These are phyloP conservation scores for Hymenoscyphus scutula DNA, from an alignment of 2,329 filamentous ascomycete species.

Conservation along the genomic window DNA sequence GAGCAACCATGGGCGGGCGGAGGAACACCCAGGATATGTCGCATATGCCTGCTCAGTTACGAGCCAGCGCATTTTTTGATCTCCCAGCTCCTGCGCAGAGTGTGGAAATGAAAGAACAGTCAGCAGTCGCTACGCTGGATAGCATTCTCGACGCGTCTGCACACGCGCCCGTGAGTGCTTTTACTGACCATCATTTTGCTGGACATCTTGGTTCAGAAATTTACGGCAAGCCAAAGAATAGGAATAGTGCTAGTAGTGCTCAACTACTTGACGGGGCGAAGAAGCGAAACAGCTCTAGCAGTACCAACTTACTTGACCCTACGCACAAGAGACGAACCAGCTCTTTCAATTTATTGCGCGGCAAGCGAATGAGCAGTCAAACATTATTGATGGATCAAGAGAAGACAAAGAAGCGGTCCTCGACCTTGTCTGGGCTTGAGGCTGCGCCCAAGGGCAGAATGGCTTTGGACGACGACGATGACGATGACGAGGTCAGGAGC, in stretches of 20 bases:
- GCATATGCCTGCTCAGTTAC: slow-evolving; percentile 74
- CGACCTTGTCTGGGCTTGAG: slow-evolving; percentile 29
- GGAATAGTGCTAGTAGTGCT: slow-evolving; percentile 44
- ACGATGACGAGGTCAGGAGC: slow-evolving; percentile 27
- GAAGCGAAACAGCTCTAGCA: slow-evolving; percentile 48
- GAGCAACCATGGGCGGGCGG: slow-evolving; percentile 34
- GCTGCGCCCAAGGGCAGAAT: slow-evolving; percentile 18
- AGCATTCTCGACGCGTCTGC: slow-evolving; percentile 89
- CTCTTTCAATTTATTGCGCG: slow-evolving; percentile 47
- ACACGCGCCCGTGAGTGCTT: slow-evolving; percentile 82
- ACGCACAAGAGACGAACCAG: slow-evolving; percentile 44
- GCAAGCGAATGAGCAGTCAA: slow-evolving; percentile 30
- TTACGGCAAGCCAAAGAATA: slow-evolving; percentile 61
- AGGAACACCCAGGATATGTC: slow-evolving; percentile 41
- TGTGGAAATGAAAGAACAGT: slow-evolving; percentile 68
- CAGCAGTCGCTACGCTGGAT: slow-evolving; percentile 84
- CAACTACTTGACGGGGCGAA: slow-evolving; percentile 39
- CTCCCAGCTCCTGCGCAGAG: slow-evolving; percentile 52
- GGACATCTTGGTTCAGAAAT: slow-evolving; percentile 73
- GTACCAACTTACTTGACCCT: slow-evolving; percentile 36
- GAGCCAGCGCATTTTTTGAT: slow-evolving; percentile 92
- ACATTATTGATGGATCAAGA: slow-evolving; percentile 20
- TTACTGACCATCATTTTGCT: slow-evolving; percentile 83
- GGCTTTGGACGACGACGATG: slow-evolving; percentile 28
- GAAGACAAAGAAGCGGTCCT: slow-evolving; percentile 20